These are phyloP conservation scores for Triglochin maritima DNA, from an alignment of 106 monocot species.

Conservation along the genomic window DNA sequence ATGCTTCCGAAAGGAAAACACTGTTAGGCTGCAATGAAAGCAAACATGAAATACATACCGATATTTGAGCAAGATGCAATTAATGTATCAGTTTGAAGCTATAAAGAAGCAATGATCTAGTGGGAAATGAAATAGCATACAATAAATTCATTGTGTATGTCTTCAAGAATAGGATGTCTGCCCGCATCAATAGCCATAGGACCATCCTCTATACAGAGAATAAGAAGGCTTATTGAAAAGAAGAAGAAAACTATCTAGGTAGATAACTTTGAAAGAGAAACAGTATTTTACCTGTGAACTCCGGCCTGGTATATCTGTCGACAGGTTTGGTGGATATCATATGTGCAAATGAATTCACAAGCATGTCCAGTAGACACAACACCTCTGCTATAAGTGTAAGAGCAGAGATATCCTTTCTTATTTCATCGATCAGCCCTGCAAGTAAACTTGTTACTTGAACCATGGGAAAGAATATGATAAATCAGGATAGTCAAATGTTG, in stretches of 20 bases:
- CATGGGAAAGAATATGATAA: too few species aligned
- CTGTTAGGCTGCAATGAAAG: slow-evolving; percentile 74
- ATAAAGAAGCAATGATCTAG: not conserved
- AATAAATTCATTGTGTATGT: slow-evolving; percentile 67
- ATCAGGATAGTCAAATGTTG: too few species aligned
- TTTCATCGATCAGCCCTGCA: slow-evolving; percentile 70
- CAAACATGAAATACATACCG: not conserved
- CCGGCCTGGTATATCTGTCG: slow-evolving; percentile 80
- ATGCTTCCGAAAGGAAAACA: slow-evolving; percentile 96
- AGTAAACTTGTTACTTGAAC: not conserved
- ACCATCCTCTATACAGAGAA: slow-evolving; percentile 46
- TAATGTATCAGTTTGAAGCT: not conserved
- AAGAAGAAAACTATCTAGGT: too few species aligned
- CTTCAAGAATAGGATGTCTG: slow-evolving; percentile 86
- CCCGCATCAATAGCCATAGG: slow-evolving; percentile 97
- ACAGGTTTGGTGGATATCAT: slow-evolving; percentile 83
- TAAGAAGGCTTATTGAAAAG: not conserved
- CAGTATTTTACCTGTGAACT: slow-evolving; percentile 69
- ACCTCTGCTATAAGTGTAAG: slow-evolving; percentile 88
- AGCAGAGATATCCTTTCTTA: slow-evolving; percentile 70
- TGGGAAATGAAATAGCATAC: slow-evolving; percentile 35
- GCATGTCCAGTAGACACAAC: slow-evolving; percentile 87
- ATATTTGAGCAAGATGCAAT: not conserved
- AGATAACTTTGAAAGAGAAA: not conserved
- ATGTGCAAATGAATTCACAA: slow-evolving; percentile 98